Conservation (phyloP, 768 basidiomycete species). For the Xerocomellus intermedius region DNA sequence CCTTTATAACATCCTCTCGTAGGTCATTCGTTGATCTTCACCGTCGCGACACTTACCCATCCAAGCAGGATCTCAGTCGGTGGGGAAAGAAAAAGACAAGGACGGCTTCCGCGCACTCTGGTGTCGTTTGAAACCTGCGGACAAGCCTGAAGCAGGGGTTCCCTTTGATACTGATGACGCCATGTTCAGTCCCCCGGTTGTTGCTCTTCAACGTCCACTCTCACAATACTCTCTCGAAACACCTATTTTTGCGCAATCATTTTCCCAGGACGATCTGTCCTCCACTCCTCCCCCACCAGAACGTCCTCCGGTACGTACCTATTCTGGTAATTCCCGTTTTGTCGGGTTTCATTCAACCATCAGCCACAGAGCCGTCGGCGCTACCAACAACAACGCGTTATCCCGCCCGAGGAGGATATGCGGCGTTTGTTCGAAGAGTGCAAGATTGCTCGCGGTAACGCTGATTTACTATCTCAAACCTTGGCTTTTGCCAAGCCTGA, state of each 20-base stretch:
- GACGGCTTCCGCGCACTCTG: conserved; percentile 72
- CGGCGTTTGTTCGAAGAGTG: conserved; percentile 82
- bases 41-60: background rate
- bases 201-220: conserved; percentile 31
- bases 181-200: conserved; percentile 70
- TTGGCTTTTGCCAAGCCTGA: conserved; percentile 69
- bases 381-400: conserved; percentile 38
- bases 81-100: conserved; percentile 34
- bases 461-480: conserved; percentile 67
- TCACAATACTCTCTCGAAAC: conserved; percentile 33
- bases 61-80: conserved; percentile 17
- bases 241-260: conserved; percentile 39
- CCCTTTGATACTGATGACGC: conserved; percentile 78
- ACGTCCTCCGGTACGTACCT: conserved; percentile 17
- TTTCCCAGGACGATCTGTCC: conserved; percentile 28
- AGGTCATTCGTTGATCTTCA: background rate
- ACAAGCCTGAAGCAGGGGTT: conserved; percentile 82
- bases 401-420: conserved; percentile 84
- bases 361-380: conserved; percentile 16
- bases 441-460: conserved; percentile 80
- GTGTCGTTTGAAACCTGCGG: conserved; percentile 74
- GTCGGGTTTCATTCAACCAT: background rate
- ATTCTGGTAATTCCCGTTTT: no score
- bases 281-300: conserved; percentile 29
- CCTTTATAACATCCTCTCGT: conserved; percentile 44